Evolutionary conservation across 768 basidiomycete genomes (phyloP).

Genomic region (Agrocybe chaxingu): DNA sequence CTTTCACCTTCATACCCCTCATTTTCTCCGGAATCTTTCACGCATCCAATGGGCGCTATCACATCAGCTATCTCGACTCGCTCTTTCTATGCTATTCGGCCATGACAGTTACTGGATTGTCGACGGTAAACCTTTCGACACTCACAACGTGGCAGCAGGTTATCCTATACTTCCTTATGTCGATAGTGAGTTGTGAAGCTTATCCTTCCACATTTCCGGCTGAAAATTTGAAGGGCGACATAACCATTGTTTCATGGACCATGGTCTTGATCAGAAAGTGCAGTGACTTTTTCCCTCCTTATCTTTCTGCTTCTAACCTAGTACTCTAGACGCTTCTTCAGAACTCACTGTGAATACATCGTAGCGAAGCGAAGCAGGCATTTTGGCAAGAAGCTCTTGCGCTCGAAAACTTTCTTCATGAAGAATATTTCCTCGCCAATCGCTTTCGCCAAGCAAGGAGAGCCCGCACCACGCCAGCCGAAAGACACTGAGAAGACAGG

Average conservation of each 20-base stretch:
- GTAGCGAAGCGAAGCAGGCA: constrained; percentile 19
- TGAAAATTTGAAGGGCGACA: constrained; percentile 31
- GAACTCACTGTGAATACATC: constrained; percentile 39
- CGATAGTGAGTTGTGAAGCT: constrained; percentile 29
- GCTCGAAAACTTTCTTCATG: constrained; percentile 26
- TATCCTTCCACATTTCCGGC: neutral
- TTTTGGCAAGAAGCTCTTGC: constrained; percentile 9
- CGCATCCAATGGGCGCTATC: constrained; percentile 53
- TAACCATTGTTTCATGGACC: constrained; percentile 57
- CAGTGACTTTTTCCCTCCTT: constrained; percentile 3
- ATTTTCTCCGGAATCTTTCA: constrained; percentile 64
- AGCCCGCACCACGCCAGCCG: constrained; percentile 11
- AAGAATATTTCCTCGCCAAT: constrained; percentile 32
- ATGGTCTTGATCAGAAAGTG: constrained; percentile 66
- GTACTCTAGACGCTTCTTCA: constrained; percentile 37
- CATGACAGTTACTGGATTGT: constrained; percentile 48
- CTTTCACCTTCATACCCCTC: constrained; percentile 56
- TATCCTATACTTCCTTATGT: constrained; percentile 53
- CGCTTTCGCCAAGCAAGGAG: constrained; percentile 14
- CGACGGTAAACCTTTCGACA: constrained; percentile 48
- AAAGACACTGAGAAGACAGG: neutral
- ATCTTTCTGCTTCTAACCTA: neutral
- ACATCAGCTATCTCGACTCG: constrained; percentile 49
- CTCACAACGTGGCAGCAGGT: constrained; percentile 46
- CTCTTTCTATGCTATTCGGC: constrained; percentile 63